Base-by-base conservation (phyloP, 352 stramenopile species). In the Globisporangium spiculum region DNA sequence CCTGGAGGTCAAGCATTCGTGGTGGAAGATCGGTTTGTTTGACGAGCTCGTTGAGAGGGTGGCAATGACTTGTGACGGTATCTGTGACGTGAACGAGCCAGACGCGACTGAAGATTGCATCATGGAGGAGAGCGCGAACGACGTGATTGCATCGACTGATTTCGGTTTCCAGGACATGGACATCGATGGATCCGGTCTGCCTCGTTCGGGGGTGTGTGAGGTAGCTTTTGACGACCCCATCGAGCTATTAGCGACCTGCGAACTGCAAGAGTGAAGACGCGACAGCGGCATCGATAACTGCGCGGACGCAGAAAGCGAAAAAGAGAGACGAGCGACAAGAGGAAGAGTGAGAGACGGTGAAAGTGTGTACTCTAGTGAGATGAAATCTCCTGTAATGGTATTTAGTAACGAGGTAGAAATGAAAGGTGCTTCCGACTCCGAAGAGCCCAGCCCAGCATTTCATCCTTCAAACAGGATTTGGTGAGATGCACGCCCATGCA, bases 21-120 rank as follows among this genome's bases (percentile, higher is more conserved):
- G 83, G 38, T 93, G 88, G 84, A 88, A 91, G 63, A 77, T 78
- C 60, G 78, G 83, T 0, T 63, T 96, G 3, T 94, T 94, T 67
- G 84, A 96, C 66, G 80, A 93, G 44, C 77, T 96, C 41, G 81
- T 90, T 12, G 88, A 95, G 60, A 80, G 65, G 4, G 83, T 93
- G 16, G 80, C 79, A 0, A 77, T 74, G 63, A 92, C 82, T 65
- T 76, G 70, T n/a, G 70, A 80, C 64, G 74, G 68, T 1, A 53
- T 63, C 0, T 65, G 68, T 55, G 71, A 76, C 1, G 58, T 89
- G 3, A 77, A 84, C 41, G 71, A 79, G 52, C 76, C 74, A 24
- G 68, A 80, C 60, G 72, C 79, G 54, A 32, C 77, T n/a, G 79
- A 83, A 52, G 78, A 88, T 53, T 74, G 65, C n/a, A 69, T 75